Conservation (phyloP, 441 rosid species). For the Gossypium aridum region DNA sequence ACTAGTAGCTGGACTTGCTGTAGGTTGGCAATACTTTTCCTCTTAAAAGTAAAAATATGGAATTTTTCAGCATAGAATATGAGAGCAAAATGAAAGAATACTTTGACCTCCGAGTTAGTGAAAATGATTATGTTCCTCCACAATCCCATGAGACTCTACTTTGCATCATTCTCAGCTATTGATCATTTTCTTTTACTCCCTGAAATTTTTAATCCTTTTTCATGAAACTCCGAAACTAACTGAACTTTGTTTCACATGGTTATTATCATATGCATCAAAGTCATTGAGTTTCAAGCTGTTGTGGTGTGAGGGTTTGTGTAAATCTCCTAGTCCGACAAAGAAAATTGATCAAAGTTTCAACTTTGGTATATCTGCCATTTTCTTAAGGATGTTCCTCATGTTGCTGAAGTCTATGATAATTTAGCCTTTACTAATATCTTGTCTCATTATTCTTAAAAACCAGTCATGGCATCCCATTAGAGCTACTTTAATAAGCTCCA, state of each 20-base stretch:
- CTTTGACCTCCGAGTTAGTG: neutral
- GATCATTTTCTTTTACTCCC: neutral
- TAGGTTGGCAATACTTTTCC: slow-evolving; percentile 57
- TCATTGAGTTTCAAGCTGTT: neutral
- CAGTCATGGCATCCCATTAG: neutral
- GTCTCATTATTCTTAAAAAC: neutral
- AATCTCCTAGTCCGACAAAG: neutral
- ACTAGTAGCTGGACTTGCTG: slow-evolving; percentile 55
- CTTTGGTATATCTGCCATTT: neutral
- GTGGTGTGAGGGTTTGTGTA: neutral
- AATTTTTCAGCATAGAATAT: slow-evolving; percentile 15
- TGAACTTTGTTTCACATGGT: neutral
- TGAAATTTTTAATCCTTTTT: neutral
- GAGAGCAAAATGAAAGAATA: slow-evolving; percentile 11
- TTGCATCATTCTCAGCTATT: slow-evolving; percentile 11
- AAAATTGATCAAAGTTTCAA: neutral
- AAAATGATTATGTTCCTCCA: slow-evolving; percentile 10
- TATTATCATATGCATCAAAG: neutral
- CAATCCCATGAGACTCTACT: neutral
- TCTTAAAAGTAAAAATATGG: slow-evolving; percentile 10
- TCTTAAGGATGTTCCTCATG: neutral
- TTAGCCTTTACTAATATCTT: neutral
- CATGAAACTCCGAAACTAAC: neutral
- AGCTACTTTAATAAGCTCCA: neutral
- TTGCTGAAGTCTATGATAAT: neutral